Evolutionary conservation across 2,329 filamentous ascomycete species (phyloP), one percentile per base, ranked within the genome.

Genomic region (Emergomyces orientalis): DNA sequence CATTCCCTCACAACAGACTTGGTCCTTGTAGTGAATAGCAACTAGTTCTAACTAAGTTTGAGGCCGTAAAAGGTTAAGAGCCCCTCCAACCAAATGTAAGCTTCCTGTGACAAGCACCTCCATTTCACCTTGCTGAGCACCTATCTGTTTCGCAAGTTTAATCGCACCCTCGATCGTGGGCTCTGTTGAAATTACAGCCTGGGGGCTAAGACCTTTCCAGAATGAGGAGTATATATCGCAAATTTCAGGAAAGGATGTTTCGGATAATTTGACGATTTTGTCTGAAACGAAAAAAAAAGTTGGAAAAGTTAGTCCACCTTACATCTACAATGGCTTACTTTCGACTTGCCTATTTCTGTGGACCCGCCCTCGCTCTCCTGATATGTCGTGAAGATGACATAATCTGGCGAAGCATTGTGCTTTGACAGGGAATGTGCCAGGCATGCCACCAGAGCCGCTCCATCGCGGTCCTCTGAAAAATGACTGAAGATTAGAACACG

Each of bases 401-500:
- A 66, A 43, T 67, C 64, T 37, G 66, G 69, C 19, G 55, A 60
- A 19, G 65, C 63, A n/a, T 66, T 62, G 47, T 67, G 34, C 47
- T 63, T 62, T 11, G 56, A 43, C 13, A 72, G 63, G 25, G 68
- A 56, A 59, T 56, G 60, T 9, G 67, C 70, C 13, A 73, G 51
- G 55, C 43, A 64, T 62, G 64, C 22, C 14, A 73, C 13, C 25
- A 75, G 64, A 27, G 60, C 47, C 19, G 66, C 54, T 11, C 68
- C 68, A 32, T 74, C 72, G 30, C 71, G 67, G 39, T 68, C 63
- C 56, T 72, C 69, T 0, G 71, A 72, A 25, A 71, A 68, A 55
- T 75, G 72, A 43, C 68, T 74, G 63, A 73, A 74, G 17, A 75
- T 72, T 30, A 75, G 67, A n/a, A 72, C 63, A 27, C 67, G 67